Evolutionary conservation across 495 filamentous ascomycete species (phyloP), one percentile per base, ranked within the genome.

Genomic region (Talaromyces wortmannii): DNA sequence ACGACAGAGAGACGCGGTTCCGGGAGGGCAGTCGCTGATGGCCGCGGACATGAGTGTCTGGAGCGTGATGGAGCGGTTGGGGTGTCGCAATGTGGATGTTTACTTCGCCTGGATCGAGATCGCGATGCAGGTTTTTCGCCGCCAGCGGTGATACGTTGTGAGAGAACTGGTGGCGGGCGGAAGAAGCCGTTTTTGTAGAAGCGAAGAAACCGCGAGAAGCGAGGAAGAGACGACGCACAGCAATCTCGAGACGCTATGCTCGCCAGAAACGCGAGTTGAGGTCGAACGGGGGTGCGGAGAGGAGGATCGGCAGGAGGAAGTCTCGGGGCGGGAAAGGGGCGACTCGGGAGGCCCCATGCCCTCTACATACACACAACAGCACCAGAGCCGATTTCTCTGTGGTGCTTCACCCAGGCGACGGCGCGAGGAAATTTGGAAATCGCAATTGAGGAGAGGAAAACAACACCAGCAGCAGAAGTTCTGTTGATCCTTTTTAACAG

Each of bases 181-280:
- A 65, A 58, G 67, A 70, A 61, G 71, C 66, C 69, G 71, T 75
- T 60, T 68, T 70, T 57, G 59, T 48, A 31, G 56, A 61, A 42
- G 46, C 12, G 59, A 49, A 55, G 57, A 50, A 55, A 58, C 49
- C 45, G 40, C 47, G 52, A 42, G 15, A 51, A 48, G 36, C 36
- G 36, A 40, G 2, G 36, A 40, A 5, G 46, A 31, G 23, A 23
- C 23, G 23, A 23, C 23, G 23, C 23, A 2, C 23, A 23, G 23
- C 23, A 23, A 4, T 23, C 23, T 23, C 23, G 23, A 23, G 23
- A 23, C 23, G 23, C 23, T 23, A 23, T 23, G 23, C 23, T 23
- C 23, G 36, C 36, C 13, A 40, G 36, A 40, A 40, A 40, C 36
- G 36, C 36, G 36, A 40, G 36, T 2, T 40, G 36, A 40, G 13